phyloP scores from a whole-genome alignment of 2,329 filamentous ascomycete species.

The Trichoderma semiorbis region DNA sequence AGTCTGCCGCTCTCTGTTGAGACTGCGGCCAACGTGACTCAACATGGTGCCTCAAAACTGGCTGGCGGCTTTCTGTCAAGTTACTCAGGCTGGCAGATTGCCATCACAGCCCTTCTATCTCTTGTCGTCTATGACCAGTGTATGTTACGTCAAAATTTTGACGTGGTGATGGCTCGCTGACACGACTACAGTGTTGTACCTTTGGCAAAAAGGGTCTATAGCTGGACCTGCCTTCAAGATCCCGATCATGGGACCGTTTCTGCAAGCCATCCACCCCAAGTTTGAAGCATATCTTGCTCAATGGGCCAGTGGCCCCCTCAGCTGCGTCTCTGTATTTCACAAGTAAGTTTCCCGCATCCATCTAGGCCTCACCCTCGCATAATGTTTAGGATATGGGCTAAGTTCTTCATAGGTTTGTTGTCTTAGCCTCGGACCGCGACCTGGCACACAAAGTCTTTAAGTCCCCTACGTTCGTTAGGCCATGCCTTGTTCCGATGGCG shows the following conservation, averaged over 20 bases:
- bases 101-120: background rate
- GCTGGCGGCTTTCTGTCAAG: background rate
- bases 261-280: conserved; percentile 9
- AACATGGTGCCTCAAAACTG: background rate
- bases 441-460: conserved; percentile 14
- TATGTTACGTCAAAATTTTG: background rate
- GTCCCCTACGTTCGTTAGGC: background rate
- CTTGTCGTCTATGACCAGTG: background rate
- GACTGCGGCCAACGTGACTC: background rate
- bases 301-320: conserved; percentile 2
- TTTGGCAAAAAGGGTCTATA: conserved; percentile 1
- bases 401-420: background rate
- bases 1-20: background rate
- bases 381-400: background rate
- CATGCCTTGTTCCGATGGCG: conserved; percentile 10
- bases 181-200: background rate
- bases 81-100: background rate
- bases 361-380: background rate
- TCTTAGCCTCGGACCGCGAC: conserved; percentile 3
- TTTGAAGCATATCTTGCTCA: conserved; percentile 10
- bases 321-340: conserved; percentile 11
- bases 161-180: background rate
- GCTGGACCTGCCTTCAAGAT: conserved; percentile 12
- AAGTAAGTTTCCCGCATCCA: background rate
- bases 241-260: conserved; percentile 2